A percentile compares a stretch with the other conserved stretches of the same genome.
Evolutionary conservation across 148 eudicot species (phyloP).

Genomic region (Gaultheria prostrata): DNA sequence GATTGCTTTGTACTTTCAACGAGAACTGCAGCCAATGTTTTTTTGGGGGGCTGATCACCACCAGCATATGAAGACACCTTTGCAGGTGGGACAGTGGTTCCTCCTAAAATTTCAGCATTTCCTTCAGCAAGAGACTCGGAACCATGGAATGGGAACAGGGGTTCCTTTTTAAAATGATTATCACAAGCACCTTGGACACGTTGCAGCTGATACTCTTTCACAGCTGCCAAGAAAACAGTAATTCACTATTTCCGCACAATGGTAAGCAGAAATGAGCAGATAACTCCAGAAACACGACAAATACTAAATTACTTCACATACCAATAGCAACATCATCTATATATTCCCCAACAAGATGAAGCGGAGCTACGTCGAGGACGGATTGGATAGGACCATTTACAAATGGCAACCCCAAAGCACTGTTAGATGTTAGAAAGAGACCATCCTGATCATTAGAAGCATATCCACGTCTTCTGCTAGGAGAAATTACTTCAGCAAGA

Average conservation of each 20-base stretch:
- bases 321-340: constrained; percentile 80
- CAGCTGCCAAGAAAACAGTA: constrained; percentile 36
- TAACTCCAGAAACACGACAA: constrained; percentile 14
- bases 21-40: constrained; percentile 77
- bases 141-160: constrained; percentile 57
- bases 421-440: constrained; percentile 31
- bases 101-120: constrained; percentile 35
- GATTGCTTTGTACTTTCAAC: constrained; percentile 79
- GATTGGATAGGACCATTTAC: constrained; percentile 60
- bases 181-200: constrained; percentile 45
- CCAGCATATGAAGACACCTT: constrained; percentile 27
- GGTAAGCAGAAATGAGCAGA: constrained; percentile 16
- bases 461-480: constrained; percentile 23
- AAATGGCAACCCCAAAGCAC: constrained; percentile 51
- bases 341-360: constrained; percentile 61
- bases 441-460: constrained; percentile 19
- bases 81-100: constrained; percentile 22
- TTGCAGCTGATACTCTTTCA: constrained; percentile 50
- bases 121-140: constrained; percentile 34
- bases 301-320: constrained; percentile 30
- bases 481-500: constrained; percentile 21
- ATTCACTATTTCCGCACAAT: constrained; percentile 25
- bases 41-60: constrained; percentile 51
- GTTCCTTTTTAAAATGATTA: constrained; percentile 46
- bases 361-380: constrained; percentile 83